Conservation (phyloP, 2,329 filamentous ascomycete genomes). For the Aureobasidium sp. region DNA sequence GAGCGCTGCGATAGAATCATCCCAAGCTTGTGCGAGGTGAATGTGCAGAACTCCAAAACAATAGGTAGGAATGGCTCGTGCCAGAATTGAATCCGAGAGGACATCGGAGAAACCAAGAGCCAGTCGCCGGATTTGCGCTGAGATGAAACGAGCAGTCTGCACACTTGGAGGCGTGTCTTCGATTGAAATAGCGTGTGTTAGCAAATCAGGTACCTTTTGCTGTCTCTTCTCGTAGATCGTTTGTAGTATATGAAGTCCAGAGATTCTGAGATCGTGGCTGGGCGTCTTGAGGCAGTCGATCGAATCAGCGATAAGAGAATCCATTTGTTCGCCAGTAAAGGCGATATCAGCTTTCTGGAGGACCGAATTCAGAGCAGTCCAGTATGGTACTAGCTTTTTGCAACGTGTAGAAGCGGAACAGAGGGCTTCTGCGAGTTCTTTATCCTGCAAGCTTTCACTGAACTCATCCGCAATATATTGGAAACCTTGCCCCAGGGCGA, state of each 20-base stretch:
- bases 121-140: slow-evolving; percentile 80
- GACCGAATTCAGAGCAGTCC: slow-evolving; percentile 8
- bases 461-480: slow-evolving; percentile 15
- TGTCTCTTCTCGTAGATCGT: slow-evolving; percentile 47
- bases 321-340: slow-evolving; percentile 45
- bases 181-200: slow-evolving; percentile 65
- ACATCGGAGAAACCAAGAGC: slow-evolving; percentile 56
- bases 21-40: slow-evolving; percentile 78
- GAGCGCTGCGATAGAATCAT: slow-evolving; percentile 69
- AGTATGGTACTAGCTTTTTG: slow-evolving; percentile 16
- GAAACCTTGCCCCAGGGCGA: slow-evolving; percentile 17
- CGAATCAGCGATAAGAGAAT: slow-evolving; percentile 57
- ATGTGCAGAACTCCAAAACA: slow-evolving; percentile 86
- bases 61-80: slow-evolving; percentile 68
- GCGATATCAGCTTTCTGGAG: background rate
- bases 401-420: slow-evolving; percentile 8
- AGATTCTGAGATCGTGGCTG: slow-evolving; percentile 66
- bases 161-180: slow-evolving; percentile 74
- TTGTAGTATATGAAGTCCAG: slow-evolving; percentile 65
- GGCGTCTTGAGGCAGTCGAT: slow-evolving; percentile 67
- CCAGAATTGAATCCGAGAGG: slow-evolving; percentile 56
- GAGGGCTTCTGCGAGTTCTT: slow-evolving; percentile 7
- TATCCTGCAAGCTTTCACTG: slow-evolving; percentile 1
- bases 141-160: slow-evolving; percentile 66
- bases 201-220: slow-evolving; percentile 45